Evolutionary conservation across 345 rosid genomes (phyloP).

Genomic region (Ceriops decandra): DNA sequence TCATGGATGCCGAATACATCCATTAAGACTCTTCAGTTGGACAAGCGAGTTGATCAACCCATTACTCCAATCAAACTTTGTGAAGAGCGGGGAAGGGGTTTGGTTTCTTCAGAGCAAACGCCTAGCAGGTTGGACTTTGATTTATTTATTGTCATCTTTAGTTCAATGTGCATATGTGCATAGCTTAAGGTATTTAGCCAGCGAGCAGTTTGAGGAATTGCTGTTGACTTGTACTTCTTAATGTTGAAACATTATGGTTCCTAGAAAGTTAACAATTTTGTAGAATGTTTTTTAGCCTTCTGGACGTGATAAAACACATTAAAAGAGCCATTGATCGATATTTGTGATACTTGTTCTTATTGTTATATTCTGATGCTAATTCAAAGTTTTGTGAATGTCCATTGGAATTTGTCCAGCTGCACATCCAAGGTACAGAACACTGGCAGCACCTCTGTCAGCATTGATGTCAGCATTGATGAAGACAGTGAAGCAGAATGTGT

Average conservation of each 20-base stretch:
- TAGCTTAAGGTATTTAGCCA: no score
- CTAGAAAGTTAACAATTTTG: no score
- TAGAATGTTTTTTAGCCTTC: no score
- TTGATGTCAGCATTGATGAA: conserved; percentile 32
- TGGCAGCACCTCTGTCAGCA: conserved; percentile 34
- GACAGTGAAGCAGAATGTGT: conserved; percentile 35
- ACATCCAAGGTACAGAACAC: conserved; percentile 33
- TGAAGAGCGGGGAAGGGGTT: conserved; percentile 38
- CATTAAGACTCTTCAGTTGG: conserved; percentile 39
- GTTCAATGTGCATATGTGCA: background rate
- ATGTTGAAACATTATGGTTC: no score
- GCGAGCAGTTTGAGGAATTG: no score
- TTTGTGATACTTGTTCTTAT: no score
- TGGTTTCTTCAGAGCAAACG: conserved; percentile 48
- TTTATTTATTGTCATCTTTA: conserved; percentile 1
- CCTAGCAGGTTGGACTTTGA: conserved; percentile 52
- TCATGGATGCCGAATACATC: conserved; percentile 67
- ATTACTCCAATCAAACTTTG: conserved; percentile 38
- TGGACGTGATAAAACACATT: no score
- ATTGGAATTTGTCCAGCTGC: conserved; percentile 32
- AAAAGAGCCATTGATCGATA: no score
- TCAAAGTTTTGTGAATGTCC: background rate
- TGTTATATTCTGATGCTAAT: no score
- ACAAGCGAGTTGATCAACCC: conserved; percentile 24
- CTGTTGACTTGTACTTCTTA: no score